Percentiles rank a stretch among this genome's conserved stretches.
Conservation (phyloP, 2,329 filamentous ascomycete species). For the Pyricularia sp. region DNA sequence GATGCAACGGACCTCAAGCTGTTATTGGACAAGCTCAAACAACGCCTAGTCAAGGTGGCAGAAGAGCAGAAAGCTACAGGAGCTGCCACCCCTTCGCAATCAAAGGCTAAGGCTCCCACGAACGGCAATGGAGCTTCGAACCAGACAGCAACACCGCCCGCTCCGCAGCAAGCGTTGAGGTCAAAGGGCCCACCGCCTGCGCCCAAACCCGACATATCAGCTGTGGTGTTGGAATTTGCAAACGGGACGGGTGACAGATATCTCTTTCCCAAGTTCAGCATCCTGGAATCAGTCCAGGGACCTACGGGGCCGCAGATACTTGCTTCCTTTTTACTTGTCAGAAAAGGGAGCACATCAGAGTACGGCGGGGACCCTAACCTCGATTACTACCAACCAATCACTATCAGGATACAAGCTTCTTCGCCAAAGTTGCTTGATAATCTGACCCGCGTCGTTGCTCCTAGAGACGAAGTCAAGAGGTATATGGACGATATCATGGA, state of each 20-base stretch:
- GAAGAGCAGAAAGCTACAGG: conserved; percentile 11
- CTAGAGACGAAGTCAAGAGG: conserved; percentile 50
- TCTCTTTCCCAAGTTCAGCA: conserved; percentile 69
- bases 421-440: conserved; percentile 50
- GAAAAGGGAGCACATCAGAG: conserved; percentile 59
- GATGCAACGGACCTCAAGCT: conserved; percentile 46
- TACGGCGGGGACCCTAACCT: conserved; percentile 52
- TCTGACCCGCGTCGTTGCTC: conserved; percentile 51
- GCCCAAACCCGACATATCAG: conserved; percentile 50
- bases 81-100: not conserved
- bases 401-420: conserved; percentile 46
- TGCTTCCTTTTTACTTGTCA: conserved; percentile 69
- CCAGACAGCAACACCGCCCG: conserved; percentile 8
- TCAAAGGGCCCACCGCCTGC: conserved; percentile 49
- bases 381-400: conserved; percentile 71
- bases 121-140: conserved; percentile 19
- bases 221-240: conserved; percentile 60
- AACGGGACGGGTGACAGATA: conserved; percentile 65
- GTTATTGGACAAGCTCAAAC: conserved; percentile 37
- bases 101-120: conserved; percentile 19
- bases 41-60: conserved; percentile 27
- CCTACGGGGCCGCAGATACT: conserved; percentile 46
- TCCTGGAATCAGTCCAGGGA: conserved; percentile 55
- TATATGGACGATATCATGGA: conserved; percentile 67
- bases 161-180: conserved; percentile 43